Base-by-base conservation (phyloP, 2,329 filamentous ascomycete genomes). In the Ophiocordyceps camponoti-rufipedis region DNA sequence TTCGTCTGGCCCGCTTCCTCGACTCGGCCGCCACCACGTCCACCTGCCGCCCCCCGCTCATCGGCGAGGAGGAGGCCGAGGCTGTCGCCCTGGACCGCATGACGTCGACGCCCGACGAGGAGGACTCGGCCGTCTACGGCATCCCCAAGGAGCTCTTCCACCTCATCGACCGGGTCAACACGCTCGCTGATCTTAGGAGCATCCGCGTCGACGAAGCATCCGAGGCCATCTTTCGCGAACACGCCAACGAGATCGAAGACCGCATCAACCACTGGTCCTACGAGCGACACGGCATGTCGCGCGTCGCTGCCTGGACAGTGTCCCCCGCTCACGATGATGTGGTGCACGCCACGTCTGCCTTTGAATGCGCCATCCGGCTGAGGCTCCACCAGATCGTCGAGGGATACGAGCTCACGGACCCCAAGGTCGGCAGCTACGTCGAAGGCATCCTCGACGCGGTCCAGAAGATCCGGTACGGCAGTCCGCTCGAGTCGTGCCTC, bases 371-470 rank as follows among this genome's bases (percentile, higher is more conserved):
- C 9, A 56, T 66, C n/a, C 57, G 62, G 9, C 53, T 67, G 16
- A 57, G 64, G 9, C 55, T 67, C 16, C 62, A 67, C 50, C 63
- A 67, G 48, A 60, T 67, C 29, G 59, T 64, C 11, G 60, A 67
- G 42, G 64, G 64, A 1, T 67, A 67, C 48, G 57, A 60, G 23
- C 48, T 62, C 10, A 46, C 52, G 10, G 57, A 66, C 41, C 51
- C 56, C 3, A 57, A 56, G 29, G 62, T 65, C 3, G 53, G 55
- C 14, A 50, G 52, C 28, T 56, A 56, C 28, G 57, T 67, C 14
- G 47, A 53, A 1, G 53, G 48, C 2, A 67, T 67, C 31, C 47
- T 67, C 0, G 54, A 63, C 2, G 52, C 59, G 2, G 57, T 62
- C 4, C 58, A 66, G 49, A 54, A 56, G 16, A 61, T 67, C 16